phyloP scores from a whole-genome alignment of 768 basidiomycete species.

The Russula olivacea region DNA sequence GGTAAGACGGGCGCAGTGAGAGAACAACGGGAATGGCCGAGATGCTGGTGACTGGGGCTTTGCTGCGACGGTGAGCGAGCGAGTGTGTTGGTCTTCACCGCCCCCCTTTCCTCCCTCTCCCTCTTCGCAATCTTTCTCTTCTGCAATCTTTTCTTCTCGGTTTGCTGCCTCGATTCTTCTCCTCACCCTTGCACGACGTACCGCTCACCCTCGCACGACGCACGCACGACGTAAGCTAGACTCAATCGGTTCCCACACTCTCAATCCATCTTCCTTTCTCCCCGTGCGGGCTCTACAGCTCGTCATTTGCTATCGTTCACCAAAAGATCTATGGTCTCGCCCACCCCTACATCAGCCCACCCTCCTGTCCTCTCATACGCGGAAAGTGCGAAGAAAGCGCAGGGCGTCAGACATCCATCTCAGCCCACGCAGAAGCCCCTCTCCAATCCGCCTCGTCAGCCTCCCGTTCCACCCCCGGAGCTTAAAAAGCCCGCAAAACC shows the following conservation, averaged over 20 bases:
- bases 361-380: conserved; percentile 49
- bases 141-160: neutral
- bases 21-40: conserved; percentile 1
- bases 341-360: conserved; percentile 30
- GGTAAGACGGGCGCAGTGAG: too few species aligned
- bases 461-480: conserved; percentile 9
- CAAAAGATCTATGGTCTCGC: conserved; percentile 30
- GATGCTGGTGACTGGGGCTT: neutral
- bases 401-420: conserved; percentile 29
- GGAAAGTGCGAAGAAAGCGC: conserved; percentile 36
- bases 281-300: conserved; percentile 17
- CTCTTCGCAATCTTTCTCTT: neutral
- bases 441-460: conserved; percentile 16
- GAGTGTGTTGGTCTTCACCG: neutral
- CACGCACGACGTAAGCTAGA: conserved; percentile 4
- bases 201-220: too few species aligned
- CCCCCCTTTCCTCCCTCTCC: neutral
- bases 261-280: conserved; percentile 25
- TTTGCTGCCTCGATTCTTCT: neutral
- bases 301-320: conserved; percentile 28
- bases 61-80: neutral
- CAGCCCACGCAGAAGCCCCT: conserved; percentile 18
- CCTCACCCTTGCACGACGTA: neutral
- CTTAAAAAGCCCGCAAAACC: conserved; percentile 3
- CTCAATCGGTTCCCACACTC: conserved; percentile 18